Conservation (phyloP, 305 asterid genomes). For the Solanum chacoense region DNA sequence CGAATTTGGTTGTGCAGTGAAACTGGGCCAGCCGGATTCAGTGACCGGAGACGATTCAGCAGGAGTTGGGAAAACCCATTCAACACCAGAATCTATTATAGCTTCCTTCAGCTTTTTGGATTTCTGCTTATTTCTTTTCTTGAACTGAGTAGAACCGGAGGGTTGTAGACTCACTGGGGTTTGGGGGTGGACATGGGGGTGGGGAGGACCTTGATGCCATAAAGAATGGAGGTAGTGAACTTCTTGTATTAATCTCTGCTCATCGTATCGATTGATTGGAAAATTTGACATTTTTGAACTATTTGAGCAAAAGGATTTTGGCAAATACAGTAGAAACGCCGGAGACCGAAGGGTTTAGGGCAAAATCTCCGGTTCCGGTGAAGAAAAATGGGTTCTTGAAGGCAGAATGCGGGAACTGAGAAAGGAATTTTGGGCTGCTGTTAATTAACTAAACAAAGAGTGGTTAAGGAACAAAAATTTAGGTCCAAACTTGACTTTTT, state of each 20-base stretch:
- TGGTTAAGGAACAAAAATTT: background rate
- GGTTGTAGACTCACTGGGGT: slow-evolving; percentile 16
- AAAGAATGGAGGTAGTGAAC: slow-evolving; percentile 77
- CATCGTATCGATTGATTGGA: slow-evolving; percentile 45
- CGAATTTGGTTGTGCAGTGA: background rate
- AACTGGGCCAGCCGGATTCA: slow-evolving; percentile 31
- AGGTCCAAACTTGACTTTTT: background rate
- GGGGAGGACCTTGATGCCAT: slow-evolving; percentile 82
- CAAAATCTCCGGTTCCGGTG: background rate
- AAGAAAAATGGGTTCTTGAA: background rate
- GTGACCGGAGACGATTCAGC: background rate
- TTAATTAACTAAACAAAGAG: too few species aligned
- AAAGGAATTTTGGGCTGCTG: background rate
- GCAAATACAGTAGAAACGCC: background rate
- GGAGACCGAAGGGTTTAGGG: background rate
- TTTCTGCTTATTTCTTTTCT: slow-evolving; percentile 13
- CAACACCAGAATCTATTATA: slow-evolving; percentile 16
- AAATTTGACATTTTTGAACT: background rate
- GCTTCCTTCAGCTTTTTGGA: background rate
- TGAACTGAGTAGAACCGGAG: slow-evolving; percentile 29
- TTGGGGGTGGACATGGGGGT: background rate
- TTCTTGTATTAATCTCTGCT: slow-evolving; percentile 49
- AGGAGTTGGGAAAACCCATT: slow-evolving; percentile 38
- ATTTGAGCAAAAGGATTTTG: background rate
- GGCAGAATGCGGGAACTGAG: background rate